These are phyloP conservation scores for Lachnellula hyalina DNA, from an alignment of 2,329 filamentous ascomycete species.

Conservation along the genomic window DNA sequence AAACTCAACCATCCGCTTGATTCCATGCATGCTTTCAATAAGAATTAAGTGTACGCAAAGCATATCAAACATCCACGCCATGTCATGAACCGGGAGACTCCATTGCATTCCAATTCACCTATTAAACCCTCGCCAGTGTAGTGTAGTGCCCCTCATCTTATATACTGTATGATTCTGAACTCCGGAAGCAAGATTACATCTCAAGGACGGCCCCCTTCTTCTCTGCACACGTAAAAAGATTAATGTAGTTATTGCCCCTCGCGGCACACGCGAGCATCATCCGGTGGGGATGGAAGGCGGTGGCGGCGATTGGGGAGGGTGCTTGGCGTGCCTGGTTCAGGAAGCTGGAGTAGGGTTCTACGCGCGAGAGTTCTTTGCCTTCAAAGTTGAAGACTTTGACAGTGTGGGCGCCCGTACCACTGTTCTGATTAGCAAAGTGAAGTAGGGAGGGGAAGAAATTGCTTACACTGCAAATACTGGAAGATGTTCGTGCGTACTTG, in stretches of 20 bases:
- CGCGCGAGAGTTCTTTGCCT: conserved; percentile 69
- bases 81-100: neutral
- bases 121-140: neutral
- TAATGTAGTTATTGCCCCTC: conserved; percentile 83
- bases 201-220: conserved; percentile 26
- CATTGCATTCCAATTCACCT: neutral
- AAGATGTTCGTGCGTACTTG: conserved; percentile 92
- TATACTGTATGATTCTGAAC: neutral
- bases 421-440: conserved; percentile 35
- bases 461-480: conserved; percentile 92
- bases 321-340: conserved; percentile 73
- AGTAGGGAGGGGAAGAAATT: neutral
- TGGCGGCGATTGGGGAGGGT: conserved; percentile 66
- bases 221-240: conserved; percentile 71
- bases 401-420: conserved; percentile 79
- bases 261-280: conserved; percentile 87
- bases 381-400: conserved; percentile 93
- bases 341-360: conserved; percentile 89
- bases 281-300: conserved; percentile 91
- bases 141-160: neutral
- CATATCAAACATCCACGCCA: neutral
- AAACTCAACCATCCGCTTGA: neutral
- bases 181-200: neutral
- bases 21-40: neutral
- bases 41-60: neutral